Conservation (phyloP, 202 grass and related monocot genomes). For the Carex sylvatica region DNA sequence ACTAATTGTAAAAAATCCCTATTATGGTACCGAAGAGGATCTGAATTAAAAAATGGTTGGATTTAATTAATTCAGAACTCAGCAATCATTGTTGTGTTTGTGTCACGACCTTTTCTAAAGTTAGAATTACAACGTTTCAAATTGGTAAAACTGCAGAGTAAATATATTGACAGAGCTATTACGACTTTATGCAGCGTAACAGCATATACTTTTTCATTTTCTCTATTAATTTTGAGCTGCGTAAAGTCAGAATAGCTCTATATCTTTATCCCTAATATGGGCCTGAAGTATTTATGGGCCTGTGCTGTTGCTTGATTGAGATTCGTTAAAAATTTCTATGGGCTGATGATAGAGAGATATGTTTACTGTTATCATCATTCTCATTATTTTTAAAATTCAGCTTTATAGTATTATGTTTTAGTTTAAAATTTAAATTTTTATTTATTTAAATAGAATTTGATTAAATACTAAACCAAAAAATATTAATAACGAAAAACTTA, state of each 20-base stretch:
- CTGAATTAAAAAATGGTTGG: background rate
- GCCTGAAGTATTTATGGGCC: background rate
- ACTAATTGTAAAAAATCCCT: too few relatives aligned
- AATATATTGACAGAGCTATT: too few relatives aligned
- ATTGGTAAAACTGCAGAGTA: background rate
- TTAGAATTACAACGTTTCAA: constrained; percentile 4
- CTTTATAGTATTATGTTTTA: background rate
- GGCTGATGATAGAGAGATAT: too few relatives aligned
- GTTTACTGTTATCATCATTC: background rate
- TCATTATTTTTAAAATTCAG: background rate
- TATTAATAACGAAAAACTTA: background rate
- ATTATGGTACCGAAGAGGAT: too few relatives aligned
- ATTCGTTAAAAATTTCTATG: background rate
- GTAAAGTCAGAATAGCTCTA: too few relatives aligned
- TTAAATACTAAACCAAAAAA: background rate
- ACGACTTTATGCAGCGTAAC: too few relatives aligned
- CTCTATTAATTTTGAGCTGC: too few relatives aligned
- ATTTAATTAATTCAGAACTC: constrained; percentile 2
- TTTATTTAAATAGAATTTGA: background rate
- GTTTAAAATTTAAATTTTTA: background rate
- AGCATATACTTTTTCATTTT: too few relatives aligned
- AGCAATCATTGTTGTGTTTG: constrained; percentile 8
- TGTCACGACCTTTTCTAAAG: constrained; percentile 14
- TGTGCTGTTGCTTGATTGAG: background rate
- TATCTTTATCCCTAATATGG: background rate